Evolutionary conservation across 2,329 filamentous ascomycete species (phyloP), one percentile per base, ranked within the genome.

Genomic region (Neobulgaria alba): DNA sequence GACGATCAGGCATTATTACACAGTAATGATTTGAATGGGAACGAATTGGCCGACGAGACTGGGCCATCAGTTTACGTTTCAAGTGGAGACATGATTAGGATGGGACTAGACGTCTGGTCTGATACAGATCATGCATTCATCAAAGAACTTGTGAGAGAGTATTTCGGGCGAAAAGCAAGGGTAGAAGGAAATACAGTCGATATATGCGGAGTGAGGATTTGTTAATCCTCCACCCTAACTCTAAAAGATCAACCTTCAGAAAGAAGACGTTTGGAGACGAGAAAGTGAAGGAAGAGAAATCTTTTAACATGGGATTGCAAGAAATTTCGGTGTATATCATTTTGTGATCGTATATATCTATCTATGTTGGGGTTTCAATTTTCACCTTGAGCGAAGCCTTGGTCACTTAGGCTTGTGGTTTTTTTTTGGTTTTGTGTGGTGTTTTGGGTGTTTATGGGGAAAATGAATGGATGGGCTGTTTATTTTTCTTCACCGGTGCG

Each of bases 91-190:
- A 59, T 90, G 36, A 72, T 76, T 43, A 67, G 71, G 33, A 82
- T 90, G 77, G 85, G 85, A 0, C 69, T 92, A 15, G 85, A 92
- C 53, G 69, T 79, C 1, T 92, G 85, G 84, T 88, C 82, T 57
- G 67, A 72, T 21, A 67, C 67, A 12, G 85, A 90, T 57, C 75
- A 73, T n/a, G 67, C 67, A 2, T 90, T 89, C 55, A 72, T 86
- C 12, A 66, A 66, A 47, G 77, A 79, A 40, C 65, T 84, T 37
- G 65, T 75, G 33, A 68, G 61, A 47, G 63, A 74, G 48, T 90
- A 85, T 63, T 88, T 86, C 62, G 75, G 68, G 20, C 67, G 79
- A 12, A 61, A 68, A 34, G 78, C 77, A 8, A 69, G 70, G 49
- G 73, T 86, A 15, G 75, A 85, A 57, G 75, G 77, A 26, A 79